Percentiles rank a stretch among this genome's conserved stretches.
phyloP scores from a whole-genome alignment of 31 red algal genomes.

The Endocladia muricata region DNA sequence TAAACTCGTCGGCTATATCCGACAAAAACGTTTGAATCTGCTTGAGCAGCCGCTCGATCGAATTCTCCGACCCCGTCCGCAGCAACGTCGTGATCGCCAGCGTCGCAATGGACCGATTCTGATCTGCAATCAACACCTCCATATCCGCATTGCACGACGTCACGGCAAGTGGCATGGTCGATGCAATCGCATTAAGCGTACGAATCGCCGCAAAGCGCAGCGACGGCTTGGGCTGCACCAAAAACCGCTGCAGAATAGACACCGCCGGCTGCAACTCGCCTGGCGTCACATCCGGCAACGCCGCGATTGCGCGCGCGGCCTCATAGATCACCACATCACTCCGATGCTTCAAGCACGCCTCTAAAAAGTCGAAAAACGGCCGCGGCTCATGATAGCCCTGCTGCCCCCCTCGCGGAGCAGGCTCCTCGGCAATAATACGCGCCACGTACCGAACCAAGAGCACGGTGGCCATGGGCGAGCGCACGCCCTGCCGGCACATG shows the following conservation, averaged over 20 bases:
- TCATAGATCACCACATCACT: constrained; percentile 92
- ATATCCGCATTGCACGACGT: constrained; percentile 82
- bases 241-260: constrained; percentile 73
- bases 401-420: not conserved
- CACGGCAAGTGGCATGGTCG: constrained; percentile 54
- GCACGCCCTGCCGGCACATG: constrained; percentile 74
- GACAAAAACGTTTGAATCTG: constrained; percentile 81
- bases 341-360: constrained; percentile 84
- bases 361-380: constrained; percentile 80
- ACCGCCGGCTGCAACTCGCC: constrained; percentile 78
- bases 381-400: constrained; percentile 26
- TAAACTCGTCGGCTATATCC: constrained; percentile 94
- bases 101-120: constrained; percentile 92
- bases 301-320: constrained; percentile 80
- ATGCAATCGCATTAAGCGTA: constrained; percentile 73
- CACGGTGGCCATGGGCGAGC: constrained; percentile 86
- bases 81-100: constrained; percentile 91
- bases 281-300: constrained; percentile 61
- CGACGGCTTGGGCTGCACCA: constrained; percentile 66
- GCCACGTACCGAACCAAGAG: constrained; percentile 87
- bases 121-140: constrained; percentile 89
- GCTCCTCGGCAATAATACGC: constrained; percentile 74
- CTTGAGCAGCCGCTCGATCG: constrained; percentile 92
- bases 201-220: constrained; percentile 85
- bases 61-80: constrained; percentile 86